Evolutionary conservation across 176 grass and related monocot species (phyloP).

Genomic region (Aegilops umbellulata): DNA sequence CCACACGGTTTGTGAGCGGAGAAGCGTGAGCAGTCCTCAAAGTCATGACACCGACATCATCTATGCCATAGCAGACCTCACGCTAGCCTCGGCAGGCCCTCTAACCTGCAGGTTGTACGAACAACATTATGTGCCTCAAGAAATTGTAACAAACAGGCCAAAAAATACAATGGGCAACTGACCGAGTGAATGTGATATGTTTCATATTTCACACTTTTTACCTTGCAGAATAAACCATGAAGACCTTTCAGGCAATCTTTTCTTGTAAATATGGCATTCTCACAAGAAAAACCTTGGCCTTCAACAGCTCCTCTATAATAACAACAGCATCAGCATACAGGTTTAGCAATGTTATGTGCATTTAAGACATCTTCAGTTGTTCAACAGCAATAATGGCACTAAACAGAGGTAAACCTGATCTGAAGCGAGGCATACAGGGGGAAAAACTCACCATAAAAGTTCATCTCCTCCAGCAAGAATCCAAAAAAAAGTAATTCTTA

Average conservation of each 20-base stretch:
- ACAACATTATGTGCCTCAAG: not conserved
- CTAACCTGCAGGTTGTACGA: not conserved
- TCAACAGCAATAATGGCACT: no score
- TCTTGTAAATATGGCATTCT: conserved; percentile 77
- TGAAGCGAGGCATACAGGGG: no score
- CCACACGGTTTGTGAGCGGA: no score
- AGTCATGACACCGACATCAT: no score
- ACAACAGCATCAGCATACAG: not conserved
- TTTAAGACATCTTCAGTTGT: no score
- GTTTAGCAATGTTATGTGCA: not conserved
- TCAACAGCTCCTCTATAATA: conserved; percentile 60
- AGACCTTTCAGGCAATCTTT: conserved; percentile 81
- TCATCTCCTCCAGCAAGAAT: no score
- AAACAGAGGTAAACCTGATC: no score
- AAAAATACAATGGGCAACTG: not conserved
- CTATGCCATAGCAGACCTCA: no score
- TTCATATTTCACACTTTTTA: conserved; percentile 18
- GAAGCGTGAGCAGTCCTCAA: no score
- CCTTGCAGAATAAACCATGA: conserved; percentile 91
- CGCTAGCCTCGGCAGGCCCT: no score
- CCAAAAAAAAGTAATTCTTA: no score
- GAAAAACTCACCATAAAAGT: no score
- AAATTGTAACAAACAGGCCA: not conserved
- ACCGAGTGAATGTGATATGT: not conserved
- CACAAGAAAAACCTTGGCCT: conserved; percentile 64